A percentile compares a stretch with the other conserved stretches of the same genome.
phyloP scores from a whole-genome alignment of 495 filamentous ascomycete genomes.

The Trichoderma parareesei region DNA sequence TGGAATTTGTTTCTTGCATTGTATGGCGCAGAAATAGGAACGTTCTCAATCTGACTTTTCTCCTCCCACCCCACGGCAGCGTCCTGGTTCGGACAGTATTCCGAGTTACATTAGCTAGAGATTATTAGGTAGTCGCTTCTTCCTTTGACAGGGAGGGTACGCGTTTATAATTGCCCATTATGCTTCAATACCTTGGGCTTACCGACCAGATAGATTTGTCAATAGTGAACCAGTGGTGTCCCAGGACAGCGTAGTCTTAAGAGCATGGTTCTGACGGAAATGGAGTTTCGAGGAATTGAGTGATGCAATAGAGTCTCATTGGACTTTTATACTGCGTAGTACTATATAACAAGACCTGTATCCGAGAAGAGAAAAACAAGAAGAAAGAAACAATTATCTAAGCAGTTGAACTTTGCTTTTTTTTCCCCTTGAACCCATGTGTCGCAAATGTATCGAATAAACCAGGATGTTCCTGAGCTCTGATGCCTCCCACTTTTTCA shows the following conservation, averaged over 20 bases:
- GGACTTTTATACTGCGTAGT: too few species aligned
- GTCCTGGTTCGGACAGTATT: neutral
- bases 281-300: too few species aligned
- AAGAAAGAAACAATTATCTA: neutral
- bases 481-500: neutral
- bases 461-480: too few species aligned
- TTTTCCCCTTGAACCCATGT: neutral
- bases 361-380: neutral
- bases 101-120: neutral
- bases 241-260: too few species aligned
- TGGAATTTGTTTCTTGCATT: slow-evolving; percentile 2
- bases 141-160: neutral
- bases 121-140: neutral
- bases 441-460: too few species aligned
- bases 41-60: neutral
- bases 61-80: neutral
- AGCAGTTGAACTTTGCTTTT: neutral
- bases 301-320: neutral
- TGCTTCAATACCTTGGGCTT: neutral
- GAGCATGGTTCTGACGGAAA: too few species aligned
- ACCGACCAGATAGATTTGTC: too few species aligned
- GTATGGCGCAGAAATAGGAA: neutral
- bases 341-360: neutral
- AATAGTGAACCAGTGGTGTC: too few species aligned
- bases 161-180: neutral